Evolutionary conservation across 257 asterid species (phyloP).

Genomic region (Avicennia marina): DNA sequence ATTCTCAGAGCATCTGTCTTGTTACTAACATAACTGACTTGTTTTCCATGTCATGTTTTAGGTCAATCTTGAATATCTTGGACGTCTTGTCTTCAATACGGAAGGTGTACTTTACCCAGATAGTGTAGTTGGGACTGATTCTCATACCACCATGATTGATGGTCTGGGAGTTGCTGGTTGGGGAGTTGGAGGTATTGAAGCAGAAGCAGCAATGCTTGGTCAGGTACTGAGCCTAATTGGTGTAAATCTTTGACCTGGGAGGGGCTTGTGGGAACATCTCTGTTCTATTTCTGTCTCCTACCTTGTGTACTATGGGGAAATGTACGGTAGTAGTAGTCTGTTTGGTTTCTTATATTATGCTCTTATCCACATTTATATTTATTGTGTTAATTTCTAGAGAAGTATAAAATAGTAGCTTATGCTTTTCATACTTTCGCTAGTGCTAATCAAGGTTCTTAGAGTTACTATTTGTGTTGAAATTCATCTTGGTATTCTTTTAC

Average conservation of each 20-base stretch:
- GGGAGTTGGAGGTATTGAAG: slow-evolving; percentile 99
- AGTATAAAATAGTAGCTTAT: background rate
- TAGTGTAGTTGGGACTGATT: slow-evolving; percentile 96
- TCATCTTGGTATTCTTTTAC: background rate
- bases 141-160: slow-evolving; percentile 97
- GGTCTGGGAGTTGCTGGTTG: slow-evolving; percentile 98
- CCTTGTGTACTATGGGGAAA: too few species aligned
- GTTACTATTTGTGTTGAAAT: slow-evolving; percentile 10
- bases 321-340: background rate
- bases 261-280: background rate
- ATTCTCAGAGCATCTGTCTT: too few species aligned
- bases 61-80: slow-evolving; percentile 97
- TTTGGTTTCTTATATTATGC: background rate
- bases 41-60: slow-evolving; percentile 21
- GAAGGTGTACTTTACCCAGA: slow-evolving; percentile 89
- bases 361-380: background rate
- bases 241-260: background rate
- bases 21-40: slow-evolving; percentile 1
- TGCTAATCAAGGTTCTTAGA: background rate
- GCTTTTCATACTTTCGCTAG: slow-evolving; percentile 4
- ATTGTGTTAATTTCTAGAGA: background rate
- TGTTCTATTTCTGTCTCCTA: background rate
- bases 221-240: slow-evolving; percentile 45
- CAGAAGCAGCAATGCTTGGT: slow-evolving; percentile 98
- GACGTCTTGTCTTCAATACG: slow-evolving; percentile 81